These are phyloP conservation scores for Atalantia buxifolia DNA, from an alignment of 345 rosid genomes.

Conservation along the genomic window DNA sequence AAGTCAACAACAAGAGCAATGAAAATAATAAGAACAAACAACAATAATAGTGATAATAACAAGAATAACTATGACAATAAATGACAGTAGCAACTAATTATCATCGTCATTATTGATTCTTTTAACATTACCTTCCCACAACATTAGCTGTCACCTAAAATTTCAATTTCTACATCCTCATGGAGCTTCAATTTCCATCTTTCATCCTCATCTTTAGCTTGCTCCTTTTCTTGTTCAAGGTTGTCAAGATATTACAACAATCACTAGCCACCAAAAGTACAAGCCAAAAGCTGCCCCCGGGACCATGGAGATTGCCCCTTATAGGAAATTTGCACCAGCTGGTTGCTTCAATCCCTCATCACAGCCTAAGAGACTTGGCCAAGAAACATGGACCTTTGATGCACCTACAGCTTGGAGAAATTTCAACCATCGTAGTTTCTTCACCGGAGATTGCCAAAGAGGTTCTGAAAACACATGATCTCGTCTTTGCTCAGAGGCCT, in stretches of 20 bases:
- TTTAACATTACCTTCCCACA: no score
- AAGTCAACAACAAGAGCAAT: no score
- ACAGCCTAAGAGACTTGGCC: constrained; percentile 14
- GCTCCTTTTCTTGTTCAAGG: constrained; percentile 13
- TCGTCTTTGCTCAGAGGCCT: constrained; percentile 26
- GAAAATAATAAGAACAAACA: no score
- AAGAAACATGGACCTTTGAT: constrained; percentile 26
- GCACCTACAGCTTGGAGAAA: constrained; percentile 29
- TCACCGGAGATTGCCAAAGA: constrained; percentile 15
- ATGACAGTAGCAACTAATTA: no score
- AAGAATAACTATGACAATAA: no score
- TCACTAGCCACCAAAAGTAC: neutral
- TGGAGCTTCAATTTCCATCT: neutral
- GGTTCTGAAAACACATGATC: constrained; percentile 25
- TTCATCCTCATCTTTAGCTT: constrained; percentile 2
- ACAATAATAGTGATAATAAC: no score
- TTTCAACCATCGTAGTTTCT: constrained; percentile 27
- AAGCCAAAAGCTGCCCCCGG: constrained; percentile 19
- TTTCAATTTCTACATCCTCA: no score
- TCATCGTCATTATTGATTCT: no score
- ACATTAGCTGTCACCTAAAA: no score
- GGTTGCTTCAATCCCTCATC: constrained; percentile 15
- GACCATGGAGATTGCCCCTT: constrained; percentile 27
- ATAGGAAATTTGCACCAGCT: constrained; percentile 32
- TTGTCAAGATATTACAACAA: neutral